A percentile compares a stretch with the other conserved stretches of the same genome.
phyloP scores from a whole-genome alignment of 1,284 basidiomycete genomes.

The Ustilago vetiveriae region DNA sequence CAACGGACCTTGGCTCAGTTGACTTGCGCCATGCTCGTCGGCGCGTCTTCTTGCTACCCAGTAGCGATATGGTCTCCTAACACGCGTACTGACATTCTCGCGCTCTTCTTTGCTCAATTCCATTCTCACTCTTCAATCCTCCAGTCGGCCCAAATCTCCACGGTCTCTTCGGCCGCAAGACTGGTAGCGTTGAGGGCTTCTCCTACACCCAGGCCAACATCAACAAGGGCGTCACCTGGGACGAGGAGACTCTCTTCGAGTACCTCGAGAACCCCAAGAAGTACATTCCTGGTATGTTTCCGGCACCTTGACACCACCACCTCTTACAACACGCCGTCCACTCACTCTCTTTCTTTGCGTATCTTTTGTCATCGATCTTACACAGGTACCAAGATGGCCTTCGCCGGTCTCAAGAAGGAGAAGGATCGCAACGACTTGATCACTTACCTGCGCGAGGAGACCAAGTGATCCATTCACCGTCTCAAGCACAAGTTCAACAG shows the following conservation, averaged over 20 bases:
- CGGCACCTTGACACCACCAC: neutral
- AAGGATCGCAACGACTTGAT: slow-evolving; percentile 66
- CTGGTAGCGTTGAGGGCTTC: slow-evolving; percentile 86
- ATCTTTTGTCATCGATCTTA: neutral
- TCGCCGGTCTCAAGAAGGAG: slow-evolving; percentile 64
- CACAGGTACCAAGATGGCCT: slow-evolving; percentile 29
- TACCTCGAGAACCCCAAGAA: slow-evolving; percentile 95
- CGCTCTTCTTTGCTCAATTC: neutral
- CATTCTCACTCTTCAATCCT: slow-evolving; percentile 29
- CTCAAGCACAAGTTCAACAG: too few species aligned
- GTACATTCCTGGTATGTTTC: slow-evolving; percentile 70
- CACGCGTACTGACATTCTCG: neutral
- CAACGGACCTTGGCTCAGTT: too few species aligned
- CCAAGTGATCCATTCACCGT: slow-evolving; percentile 7
- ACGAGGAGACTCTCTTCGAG: slow-evolving; percentile 86
- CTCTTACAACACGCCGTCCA: too few species aligned
- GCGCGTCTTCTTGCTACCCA: neutral
- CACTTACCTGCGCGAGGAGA: slow-evolving; percentile 6
- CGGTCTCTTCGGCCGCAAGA: slow-evolving; percentile 86
- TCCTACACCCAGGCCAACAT: slow-evolving; percentile 95
- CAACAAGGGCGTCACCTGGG: slow-evolving; percentile 84
- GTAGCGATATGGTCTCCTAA: neutral
- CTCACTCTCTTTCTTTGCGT: neutral
- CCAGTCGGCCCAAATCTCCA: slow-evolving; percentile 92
- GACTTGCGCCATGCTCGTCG: neutral